phyloP scores from a whole-genome alignment of 2,329 filamentous ascomycete genomes.

The Amylocarpus encephaloides region DNA sequence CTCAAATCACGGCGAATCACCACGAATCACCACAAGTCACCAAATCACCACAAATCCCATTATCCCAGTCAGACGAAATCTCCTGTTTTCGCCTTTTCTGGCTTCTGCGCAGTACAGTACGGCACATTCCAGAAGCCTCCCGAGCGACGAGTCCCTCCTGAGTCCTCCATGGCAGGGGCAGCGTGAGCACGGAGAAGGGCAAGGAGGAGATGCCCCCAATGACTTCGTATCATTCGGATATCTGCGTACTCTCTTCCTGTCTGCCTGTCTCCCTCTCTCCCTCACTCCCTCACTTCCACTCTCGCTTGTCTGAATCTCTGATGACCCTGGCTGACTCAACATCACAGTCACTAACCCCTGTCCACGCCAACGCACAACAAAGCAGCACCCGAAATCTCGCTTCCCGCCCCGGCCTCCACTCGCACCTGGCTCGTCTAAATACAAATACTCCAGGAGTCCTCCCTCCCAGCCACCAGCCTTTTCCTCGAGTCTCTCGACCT shows the following conservation, averaged over 20 bases:
- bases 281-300: too few relatives aligned
- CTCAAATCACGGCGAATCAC: not conserved
- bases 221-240: conserved; percentile 7
- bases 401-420: conserved; percentile 7
- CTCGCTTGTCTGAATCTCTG: not conserved
- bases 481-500: conserved; percentile 8
- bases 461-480: conserved; percentile 15
- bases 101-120: not conserved
- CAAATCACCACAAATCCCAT: not conserved
- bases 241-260: not conserved
- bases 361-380: conserved; percentile 18
- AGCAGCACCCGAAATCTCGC: conserved; percentile 12
- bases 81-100: not conserved
- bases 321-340: not conserved
- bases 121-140: conserved; percentile 18
- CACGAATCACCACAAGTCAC: conserved; percentile 1
- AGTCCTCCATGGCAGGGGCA: too few relatives aligned
- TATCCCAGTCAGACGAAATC: not conserved
- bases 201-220: conserved; percentile 10
- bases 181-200: too few relatives aligned
- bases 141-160: too few relatives aligned
- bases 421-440: conserved; percentile 10
- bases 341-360: conserved; percentile 10
- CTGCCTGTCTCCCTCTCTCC: too few relatives aligned
- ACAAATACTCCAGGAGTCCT: not conserved